Evolutionary conservation across 2,329 filamentous ascomycete species (phyloP), one percentile per base, ranked within the genome.

Genomic region (Fusarium chlamydosporum): DNA sequence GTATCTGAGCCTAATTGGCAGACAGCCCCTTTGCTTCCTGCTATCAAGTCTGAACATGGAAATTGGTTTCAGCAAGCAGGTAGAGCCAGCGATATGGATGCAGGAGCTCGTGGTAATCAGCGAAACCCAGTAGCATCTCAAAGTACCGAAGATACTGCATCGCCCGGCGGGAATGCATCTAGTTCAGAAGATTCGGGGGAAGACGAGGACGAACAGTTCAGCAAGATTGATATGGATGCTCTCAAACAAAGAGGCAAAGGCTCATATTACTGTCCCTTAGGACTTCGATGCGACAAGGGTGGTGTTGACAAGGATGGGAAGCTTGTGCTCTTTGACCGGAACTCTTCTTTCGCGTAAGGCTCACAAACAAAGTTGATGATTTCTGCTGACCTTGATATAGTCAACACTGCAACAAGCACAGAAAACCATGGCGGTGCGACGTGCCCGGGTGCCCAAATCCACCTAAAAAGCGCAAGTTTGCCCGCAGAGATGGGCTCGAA

Each of bases 351-450:
- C 72, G 76, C 75, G 78, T 81, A 76, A 59, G 72, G 51, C 61
- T 69, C 45, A 58, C 61, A 53, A 53, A 50, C 53, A 33, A 31
- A 40, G 20, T 54, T 64, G 41, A 29, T 61, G 51, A 42, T 41
- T 48, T 57, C 18, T 47, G 66, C 72, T 74, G 56, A 74, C 63
- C 51, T 47, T 40, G 46, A 31, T 62, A 60, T 66, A 82, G 80
- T 52, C 80, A 82, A 70, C 80, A 82, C 65, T 79, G 79, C 59
- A 81, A 82, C 71, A 82, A 82, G 46, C 80, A 82, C 61, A 75
- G 78, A 27, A 82, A 81, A 62, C 80, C 80, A 16, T 82, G 79
- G 78, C 77, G 77, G 23, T 82, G 80, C 68, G 75, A 77, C 40
- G 56, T 79, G 23, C 75, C 76, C 41, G 77, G 80, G 10, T 82